Evolutionary conservation across 495 filamentous ascomycete genomes (phyloP), one percentile per base, ranked within the genome.

Genomic region (Penicillium robsamsonii): DNA sequence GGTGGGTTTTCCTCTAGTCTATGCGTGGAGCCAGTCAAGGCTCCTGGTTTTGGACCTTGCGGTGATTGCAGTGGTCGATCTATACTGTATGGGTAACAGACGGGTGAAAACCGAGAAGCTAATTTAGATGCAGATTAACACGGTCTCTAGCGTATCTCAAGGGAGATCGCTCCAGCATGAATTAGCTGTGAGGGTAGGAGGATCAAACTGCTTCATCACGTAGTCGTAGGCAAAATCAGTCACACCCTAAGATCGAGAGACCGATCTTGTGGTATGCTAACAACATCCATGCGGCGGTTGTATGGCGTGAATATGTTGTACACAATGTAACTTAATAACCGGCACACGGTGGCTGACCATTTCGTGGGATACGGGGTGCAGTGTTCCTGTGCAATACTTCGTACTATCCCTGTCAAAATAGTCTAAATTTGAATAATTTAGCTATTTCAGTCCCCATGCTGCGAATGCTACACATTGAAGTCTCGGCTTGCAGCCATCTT

Each of bases 11-110:
- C n/a, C 42, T 42, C 33, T 35, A 18, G 37, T 12, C 17, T 17
- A 30, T 33, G 17, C 24, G 17, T 56, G 30, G 45, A 24, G 13
- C 55, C 55, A 57, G 40, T 50, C 41, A 50, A 30, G n/a, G 13
- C 11, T 22, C 41, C 30, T 11, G 18, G n/a, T n/a, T 35, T 30
- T 51, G 47, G 55, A 46, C 47, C 46, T 40, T 46, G 20, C 4
- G 22, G 17, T 43, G 17, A 25, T 47, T 35, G 40, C 29, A 50
- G 29, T n/a, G 7, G 46, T 13, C 22, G 46, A 57, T 57, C 46
- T 44, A 41, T 57, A 57, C 54, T 44, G 13, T 27, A 38, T 24
- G 38, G 27, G 55, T 40, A 13, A 35, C 2, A 45, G 18, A 51
- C 18, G 29, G 27, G 45, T 49, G 22, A 45, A 51, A 20, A 51